Percentiles rank a stretch among this genome's conserved stretches.
These are phyloP conservation scores for Saccharomycodes ludwigii DNA, from an alignment of 805 yeast species.

Conservation along the genomic window DNA sequence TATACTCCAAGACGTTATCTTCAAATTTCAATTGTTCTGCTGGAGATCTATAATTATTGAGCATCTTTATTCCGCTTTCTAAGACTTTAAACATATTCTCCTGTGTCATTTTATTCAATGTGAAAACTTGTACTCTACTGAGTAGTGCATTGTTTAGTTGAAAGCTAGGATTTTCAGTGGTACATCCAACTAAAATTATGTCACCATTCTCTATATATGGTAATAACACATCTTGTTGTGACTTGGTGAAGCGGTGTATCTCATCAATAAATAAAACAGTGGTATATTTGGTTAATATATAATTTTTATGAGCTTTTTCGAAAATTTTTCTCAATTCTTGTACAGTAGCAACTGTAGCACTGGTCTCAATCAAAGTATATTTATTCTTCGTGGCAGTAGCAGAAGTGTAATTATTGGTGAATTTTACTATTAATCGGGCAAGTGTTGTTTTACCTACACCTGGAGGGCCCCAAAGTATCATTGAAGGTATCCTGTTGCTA, in stretches of 20 bases:
- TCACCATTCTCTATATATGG: conserved; percentile 79
- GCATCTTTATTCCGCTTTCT: neutral
- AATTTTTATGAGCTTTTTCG: conserved; percentile 27
- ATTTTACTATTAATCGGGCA: conserved; percentile 37
- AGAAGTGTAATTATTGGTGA: conserved; percentile 10
- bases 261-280: conserved; percentile 84
- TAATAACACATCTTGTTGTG: conserved; percentile 80
- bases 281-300: conserved; percentile 29
- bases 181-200: conserved; percentile 83
- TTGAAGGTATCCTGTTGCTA: conserved; percentile 59
- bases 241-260: conserved; percentile 74
- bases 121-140: conserved; percentile 75
- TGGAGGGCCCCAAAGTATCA: conserved; percentile 91
- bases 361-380: conserved; percentile 57
- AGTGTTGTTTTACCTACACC: conserved; percentile 88
- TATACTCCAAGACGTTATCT: conserved; percentile 47
- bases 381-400: conserved; percentile 8
- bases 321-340: conserved; percentile 54
- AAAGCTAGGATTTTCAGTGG: conserved; percentile 88
- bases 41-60: neutral
- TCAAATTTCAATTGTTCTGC: conserved; percentile 34
- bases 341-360: conserved; percentile 58
- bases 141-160: conserved; percentile 71
- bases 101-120: conserved; percentile 38
- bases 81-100: conserved; percentile 31